Evolutionary conservation across 257 asterid genomes (phyloP), one percentile per base, ranked within the genome.

Genomic region (Scutellaria baicalensis): DNA sequence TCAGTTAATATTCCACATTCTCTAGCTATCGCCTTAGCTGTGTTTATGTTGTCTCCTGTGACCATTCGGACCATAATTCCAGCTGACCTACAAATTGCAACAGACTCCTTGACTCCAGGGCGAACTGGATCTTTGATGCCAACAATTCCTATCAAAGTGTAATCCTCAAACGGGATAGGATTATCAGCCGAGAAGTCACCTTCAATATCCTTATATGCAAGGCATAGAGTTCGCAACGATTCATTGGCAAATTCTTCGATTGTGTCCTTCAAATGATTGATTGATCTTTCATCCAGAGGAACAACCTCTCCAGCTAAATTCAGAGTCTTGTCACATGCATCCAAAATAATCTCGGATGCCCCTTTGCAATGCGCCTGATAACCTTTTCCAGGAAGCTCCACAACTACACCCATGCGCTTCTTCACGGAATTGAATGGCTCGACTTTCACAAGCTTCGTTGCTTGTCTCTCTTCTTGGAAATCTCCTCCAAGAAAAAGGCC

Each of bases 111-210:
- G 44, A 91, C 97, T 73, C 97, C 96, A 14, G 89, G 89, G 35
- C 97, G 92, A 73, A 91, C 92, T 5, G 97, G 97, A 84, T 91
- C 97, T 73, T 88, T 91, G 66, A 91, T 91, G 42, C 97, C 97
- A 21, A 91, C 84, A 44, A 91, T 86, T 50, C 95, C 96, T 64
- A 91, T 81, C 81, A 87, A 81, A 62, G 86, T 86, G 78, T 88
- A 91, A 27, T 91, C 92, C 82, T 72, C 92, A 71, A 85, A 86
- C 17, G 97, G 88, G 59, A 91, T 71, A 9, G 84, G 65, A 66
- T 78, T 72, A 61, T 68, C 86, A 66, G 77, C 77, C 2, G 85
- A 69, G 73, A 80, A 83, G 35, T 79, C 85, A 68, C 72, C 75
- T 43, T 75, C 81, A 62, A 88, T 74, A 70, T 86, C 90, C 80